Base-by-base conservation (phyloP, 1,139 yeast genomes). In the Taphrina confusa region DNA sequence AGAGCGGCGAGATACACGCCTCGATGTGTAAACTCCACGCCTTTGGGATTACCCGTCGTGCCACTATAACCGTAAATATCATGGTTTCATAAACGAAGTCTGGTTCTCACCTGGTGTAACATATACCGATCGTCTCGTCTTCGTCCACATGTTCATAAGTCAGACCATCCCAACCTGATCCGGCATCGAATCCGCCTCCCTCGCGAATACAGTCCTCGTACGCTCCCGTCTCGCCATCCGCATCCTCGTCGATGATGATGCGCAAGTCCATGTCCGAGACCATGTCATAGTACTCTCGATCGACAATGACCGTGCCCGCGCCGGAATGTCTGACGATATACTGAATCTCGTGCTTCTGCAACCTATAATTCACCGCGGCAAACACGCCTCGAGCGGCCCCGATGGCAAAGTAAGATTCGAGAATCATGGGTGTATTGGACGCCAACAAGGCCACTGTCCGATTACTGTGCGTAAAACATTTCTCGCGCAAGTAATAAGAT, bases 41-140 rank as follows among this genome's bases (percentile, higher is more conserved):
- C 92, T 70, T 85, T 85, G 16, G 92, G 91, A 57, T 76, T 71
- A n/a, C 90, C 90, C 1, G 91, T 84, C 27, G 91, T 84, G 30
- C 92, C 91, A 2, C 87, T 81, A 3, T 94, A 86, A 73, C 84
- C 12, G 9, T 30, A 9, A 30, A 9, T 12, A 30, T 9, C 33
- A 9, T 9, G 12, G 33, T 12, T 9, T 12, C 33, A 30, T 9
- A 30, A 12, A 30, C 9, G 11, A 12, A 30, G 11, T 30, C 11
- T 9, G 33, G 9, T 12, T 30, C 33, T 4, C 20, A 42, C 47
- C 47, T 42, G 18, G 47, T 50, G 30, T 50, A 50, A 27, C 58
- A 72, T 22, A 73, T 67, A 4, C 73, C 73, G 30, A 72, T 49
- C 12, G 69, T 57, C 9, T 66, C 63, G 57, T 71, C 65, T 56